phyloP scores from a whole-genome alignment of 108 stramenopile species.

The Fistulifera solaris region DNA sequence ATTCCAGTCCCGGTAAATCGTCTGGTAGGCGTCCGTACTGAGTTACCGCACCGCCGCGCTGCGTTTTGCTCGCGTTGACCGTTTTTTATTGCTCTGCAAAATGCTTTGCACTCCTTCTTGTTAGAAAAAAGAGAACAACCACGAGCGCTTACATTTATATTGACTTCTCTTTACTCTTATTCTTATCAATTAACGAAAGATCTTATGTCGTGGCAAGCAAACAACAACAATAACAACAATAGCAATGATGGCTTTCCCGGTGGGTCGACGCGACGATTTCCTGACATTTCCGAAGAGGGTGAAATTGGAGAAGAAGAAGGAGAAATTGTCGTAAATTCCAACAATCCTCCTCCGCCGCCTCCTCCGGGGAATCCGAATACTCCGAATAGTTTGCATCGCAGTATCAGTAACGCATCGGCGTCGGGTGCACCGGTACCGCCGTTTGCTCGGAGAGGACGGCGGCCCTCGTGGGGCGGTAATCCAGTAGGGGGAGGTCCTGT shows the following conservation, averaged over 20 bases:
- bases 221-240: conserved; percentile 2
- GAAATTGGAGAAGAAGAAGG: conserved; percentile 30
- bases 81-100: too few species aligned
- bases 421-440: not conserved
- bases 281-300: conserved; percentile 7
- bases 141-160: too few species aligned
- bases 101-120: too few species aligned
- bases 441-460: conserved; percentile 1
- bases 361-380: not conserved
- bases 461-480: not conserved
- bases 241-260: not conserved
- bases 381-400: conserved; percentile 4
- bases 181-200: too few species aligned
- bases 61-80: too few species aligned
- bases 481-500: conserved; percentile 3
- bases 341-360: conserved; percentile 8
- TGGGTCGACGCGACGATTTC: not conserved
- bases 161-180: too few species aligned
- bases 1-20: too few species aligned
- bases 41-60: too few species aligned
- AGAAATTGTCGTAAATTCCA: conserved; percentile 11
- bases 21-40: too few species aligned
- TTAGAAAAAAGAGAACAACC: too few species aligned
- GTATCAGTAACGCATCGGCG: not conserved
- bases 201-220: not conserved